phyloP scores from a whole-genome alignment of 1,139 yeast species.

The Scheffersomyces segobiensis region DNA sequence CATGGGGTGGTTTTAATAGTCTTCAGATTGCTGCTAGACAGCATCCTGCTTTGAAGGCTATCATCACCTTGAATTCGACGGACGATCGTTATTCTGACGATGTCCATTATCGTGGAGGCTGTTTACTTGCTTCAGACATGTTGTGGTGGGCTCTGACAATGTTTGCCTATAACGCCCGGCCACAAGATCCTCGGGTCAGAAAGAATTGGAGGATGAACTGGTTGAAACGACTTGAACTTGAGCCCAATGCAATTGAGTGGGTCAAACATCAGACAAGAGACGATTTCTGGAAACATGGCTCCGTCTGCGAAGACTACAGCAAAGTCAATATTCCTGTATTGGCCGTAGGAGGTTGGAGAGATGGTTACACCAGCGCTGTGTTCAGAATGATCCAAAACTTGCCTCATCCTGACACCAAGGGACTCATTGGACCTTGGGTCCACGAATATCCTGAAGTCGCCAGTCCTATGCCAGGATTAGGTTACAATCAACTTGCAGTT shows the following conservation, averaged over 20 bases:
- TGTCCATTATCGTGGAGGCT: constrained; percentile 46
- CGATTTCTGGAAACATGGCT: constrained; percentile 44
- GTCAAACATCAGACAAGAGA: constrained; percentile 40
- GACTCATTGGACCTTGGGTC: constrained; percentile 45
- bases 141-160: constrained; percentile 48
- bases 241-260: constrained; percentile 40
- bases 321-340: constrained; percentile 40
- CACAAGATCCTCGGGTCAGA: constrained; percentile 42
- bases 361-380: constrained; percentile 41
- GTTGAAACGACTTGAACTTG: constrained; percentile 30
- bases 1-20: constrained; percentile 49
- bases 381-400: constrained; percentile 38
- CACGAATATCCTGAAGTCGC: constrained; percentile 48
- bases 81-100: constrained; percentile 46
- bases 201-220: constrained; percentile 37
- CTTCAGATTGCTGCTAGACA: constrained; percentile 43
- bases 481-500: constrained; percentile 37
- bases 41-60: constrained; percentile 41
- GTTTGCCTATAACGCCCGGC: constrained; percentile 40
- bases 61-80: constrained; percentile 41
- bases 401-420: constrained; percentile 27
- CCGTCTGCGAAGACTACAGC: constrained; percentile 36
- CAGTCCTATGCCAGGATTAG: constrained; percentile 40
- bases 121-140: constrained; percentile 42
- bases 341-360: constrained; percentile 46